A percentile compares a stretch with the other conserved stretches of the same genome.
phyloP scores from a whole-genome alignment of 2,329 filamentous ascomycete species.

The Fusarium decemcellulare region DNA sequence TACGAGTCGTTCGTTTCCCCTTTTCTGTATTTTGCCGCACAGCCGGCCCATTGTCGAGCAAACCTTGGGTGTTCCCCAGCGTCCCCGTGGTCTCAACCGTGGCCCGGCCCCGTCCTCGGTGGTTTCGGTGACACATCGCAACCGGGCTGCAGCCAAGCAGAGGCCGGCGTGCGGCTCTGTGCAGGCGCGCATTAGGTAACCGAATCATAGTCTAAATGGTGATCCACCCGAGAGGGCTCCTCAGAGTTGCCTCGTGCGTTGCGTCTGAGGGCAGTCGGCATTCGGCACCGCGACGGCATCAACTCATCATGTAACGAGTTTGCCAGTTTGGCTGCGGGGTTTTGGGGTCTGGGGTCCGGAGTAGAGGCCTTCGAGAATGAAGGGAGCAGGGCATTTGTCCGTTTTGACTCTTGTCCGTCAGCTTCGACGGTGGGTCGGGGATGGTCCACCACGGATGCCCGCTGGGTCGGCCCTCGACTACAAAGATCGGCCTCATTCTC shows the following conservation, averaged over 20 bases:
- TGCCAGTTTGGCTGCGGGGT: conserved; percentile 10
- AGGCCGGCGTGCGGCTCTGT: conserved; percentile 32
- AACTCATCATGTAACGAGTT: not conserved
- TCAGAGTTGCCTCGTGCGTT: conserved; percentile 20
- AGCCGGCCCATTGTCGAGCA: not conserved
- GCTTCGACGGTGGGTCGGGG: conserved; percentile 19
- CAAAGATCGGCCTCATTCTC: conserved; percentile 40
- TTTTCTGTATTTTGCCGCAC: conserved; percentile 7
- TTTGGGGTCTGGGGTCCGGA: conserved; percentile 35
- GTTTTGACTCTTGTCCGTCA: not conserved
- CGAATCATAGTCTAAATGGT: conserved; percentile 21
- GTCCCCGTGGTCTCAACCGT: not conserved
- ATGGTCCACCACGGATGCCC: conserved; percentile 18
- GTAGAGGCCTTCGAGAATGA: too few relatives aligned
- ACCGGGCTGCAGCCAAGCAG: conserved; percentile 39
- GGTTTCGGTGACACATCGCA: conserved; percentile 42
- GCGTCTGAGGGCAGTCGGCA: conserved; percentile 27
- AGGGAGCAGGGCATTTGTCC: conserved; percentile 9
- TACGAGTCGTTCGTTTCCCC: conserved; percentile 17
- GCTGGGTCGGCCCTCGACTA: conserved; percentile 2
- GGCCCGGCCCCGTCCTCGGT: conserved; percentile 15
- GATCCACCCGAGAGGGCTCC: conserved; percentile 13
- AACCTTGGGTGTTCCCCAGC: conserved; percentile 5
- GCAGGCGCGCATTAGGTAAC: conserved; percentile 37
- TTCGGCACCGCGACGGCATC: conserved; percentile 31